A percentile compares a stretch with the other conserved stretches of the same genome.
Conservation (phyloP, 331 rosid genomes). For the Cydonia oblonga region DNA sequence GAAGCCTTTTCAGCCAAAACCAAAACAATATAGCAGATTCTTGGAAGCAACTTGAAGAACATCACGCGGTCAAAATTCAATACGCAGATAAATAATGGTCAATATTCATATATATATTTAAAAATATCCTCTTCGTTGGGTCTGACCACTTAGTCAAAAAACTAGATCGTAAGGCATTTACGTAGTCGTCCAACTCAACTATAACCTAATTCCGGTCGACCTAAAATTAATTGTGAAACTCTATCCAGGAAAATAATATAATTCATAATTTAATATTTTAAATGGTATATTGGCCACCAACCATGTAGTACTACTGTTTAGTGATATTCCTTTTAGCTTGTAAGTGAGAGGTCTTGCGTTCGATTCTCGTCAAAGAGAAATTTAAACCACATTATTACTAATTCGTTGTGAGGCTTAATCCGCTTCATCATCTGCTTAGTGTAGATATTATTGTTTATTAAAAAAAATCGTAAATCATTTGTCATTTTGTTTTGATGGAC, state of each 20-base stretch:
- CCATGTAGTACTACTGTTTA: no score
- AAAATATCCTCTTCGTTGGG: background rate
- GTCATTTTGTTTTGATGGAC: no score
- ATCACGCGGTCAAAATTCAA: background rate
- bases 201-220: background rate
- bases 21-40: background rate
- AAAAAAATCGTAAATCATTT: no score
- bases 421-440: background rate
- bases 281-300: fast-evolving
- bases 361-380: no score
- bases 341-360: no score
- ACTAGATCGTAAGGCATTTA: background rate
- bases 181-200: background rate
- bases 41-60: background rate
- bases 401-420: fast-evolving
- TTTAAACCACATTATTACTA: no score
- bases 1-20: background rate
- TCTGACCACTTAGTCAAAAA: background rate
- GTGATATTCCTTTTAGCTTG: no score
- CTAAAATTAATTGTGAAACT: background rate
- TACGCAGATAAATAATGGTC: background rate
- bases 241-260: no score
- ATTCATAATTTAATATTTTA: no score
- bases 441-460: background rate
- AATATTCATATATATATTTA: background rate